Evolutionary conservation across 2,329 filamentous ascomycete species (phyloP).

Genomic region (Endoconidiophora laricicola): DNA sequence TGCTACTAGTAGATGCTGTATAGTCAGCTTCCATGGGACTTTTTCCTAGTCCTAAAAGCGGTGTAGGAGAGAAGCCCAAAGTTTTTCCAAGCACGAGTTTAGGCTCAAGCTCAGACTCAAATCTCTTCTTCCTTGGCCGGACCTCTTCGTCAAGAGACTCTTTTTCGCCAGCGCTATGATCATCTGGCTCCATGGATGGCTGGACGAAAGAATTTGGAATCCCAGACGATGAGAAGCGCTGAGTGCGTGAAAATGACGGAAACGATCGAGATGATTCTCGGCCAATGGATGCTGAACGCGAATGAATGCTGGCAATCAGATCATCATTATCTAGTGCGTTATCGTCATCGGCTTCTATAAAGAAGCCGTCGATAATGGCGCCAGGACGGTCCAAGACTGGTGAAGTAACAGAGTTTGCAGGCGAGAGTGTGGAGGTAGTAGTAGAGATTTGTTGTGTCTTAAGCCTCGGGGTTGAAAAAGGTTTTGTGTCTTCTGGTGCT

Average conservation of each 20-base stretch:
- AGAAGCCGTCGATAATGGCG: background rate
- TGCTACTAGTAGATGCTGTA: too few species aligned
- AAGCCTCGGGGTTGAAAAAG: background rate
- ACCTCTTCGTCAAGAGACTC: background rate
- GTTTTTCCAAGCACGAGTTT: too few species aligned
- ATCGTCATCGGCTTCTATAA: slow-evolving; percentile 4
- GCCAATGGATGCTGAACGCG: slow-evolving; percentile 2
- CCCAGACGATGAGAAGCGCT: background rate
- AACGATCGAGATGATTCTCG: background rate
- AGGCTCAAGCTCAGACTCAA: too few species aligned
- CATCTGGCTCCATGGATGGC: slow-evolving; percentile 1
- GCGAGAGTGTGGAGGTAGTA: background rate
- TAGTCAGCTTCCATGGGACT: too few species aligned
- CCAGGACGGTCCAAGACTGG: background rate
- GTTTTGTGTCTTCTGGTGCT: background rate
- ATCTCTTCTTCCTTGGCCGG: background rate
- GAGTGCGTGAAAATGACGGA: background rate
- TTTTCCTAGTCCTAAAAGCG: too few species aligned
- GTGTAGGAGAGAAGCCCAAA: too few species aligned
- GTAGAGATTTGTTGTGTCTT: background rate
- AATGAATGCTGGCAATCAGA: slow-evolving; percentile 1
- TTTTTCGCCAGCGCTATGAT: background rate
- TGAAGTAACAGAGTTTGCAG: background rate
- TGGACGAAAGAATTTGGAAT: background rate
- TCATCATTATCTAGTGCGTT: background rate